Evolutionary conservation across 352 stramenopile genomes (phyloP).

Genomic region (Globisporangium heterothallicum): DNA sequence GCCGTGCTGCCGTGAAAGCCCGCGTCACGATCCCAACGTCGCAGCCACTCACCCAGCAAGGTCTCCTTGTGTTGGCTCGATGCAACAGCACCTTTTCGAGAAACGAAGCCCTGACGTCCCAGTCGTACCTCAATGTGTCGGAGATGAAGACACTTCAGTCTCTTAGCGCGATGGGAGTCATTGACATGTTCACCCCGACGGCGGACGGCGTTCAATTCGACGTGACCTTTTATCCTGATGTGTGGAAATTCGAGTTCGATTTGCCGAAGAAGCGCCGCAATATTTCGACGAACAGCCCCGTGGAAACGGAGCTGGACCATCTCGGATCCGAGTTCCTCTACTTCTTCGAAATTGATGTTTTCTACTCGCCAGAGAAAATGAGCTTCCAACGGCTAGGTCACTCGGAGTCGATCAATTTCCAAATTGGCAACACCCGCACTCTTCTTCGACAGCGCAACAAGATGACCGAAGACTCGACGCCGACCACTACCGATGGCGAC

Average conservation of each 20-base stretch:
- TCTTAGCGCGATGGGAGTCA: conserved; percentile 57
- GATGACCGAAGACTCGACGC: conserved; percentile 47
- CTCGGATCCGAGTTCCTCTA: conserved; percentile 68
- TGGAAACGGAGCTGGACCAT: conserved; percentile 33
- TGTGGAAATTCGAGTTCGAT: conserved; percentile 89
- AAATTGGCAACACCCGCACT: conserved; percentile 83
- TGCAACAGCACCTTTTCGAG: conserved; percentile 84
- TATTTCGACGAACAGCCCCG: conserved; percentile 23
- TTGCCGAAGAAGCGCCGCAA: conserved; percentile 84
- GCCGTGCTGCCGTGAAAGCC: conserved; percentile 71
- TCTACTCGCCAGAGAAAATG: conserved; percentile 55
- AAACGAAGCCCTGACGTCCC: conserved; percentile 43
- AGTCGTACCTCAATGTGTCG: conserved; percentile 35
- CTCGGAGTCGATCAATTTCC: conserved; percentile 73
- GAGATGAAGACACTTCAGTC: conserved; percentile 72
- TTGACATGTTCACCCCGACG: conserved; percentile 51
- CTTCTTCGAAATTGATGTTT: conserved; percentile 85
- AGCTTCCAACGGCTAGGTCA: conserved; percentile 61
- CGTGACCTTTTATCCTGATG: conserved; percentile 81
- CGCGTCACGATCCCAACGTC: conserved; percentile 48
- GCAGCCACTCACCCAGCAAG: conserved; percentile 28
- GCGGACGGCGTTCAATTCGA: conserved; percentile 58
- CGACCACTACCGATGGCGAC: conserved; percentile 33
- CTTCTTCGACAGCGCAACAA: conserved; percentile 80
- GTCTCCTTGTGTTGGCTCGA: conserved; percentile 58